These are phyloP conservation scores for Septoria linicola DNA, from an alignment of 2,329 filamentous ascomycete species.

Conservation along the genomic window DNA sequence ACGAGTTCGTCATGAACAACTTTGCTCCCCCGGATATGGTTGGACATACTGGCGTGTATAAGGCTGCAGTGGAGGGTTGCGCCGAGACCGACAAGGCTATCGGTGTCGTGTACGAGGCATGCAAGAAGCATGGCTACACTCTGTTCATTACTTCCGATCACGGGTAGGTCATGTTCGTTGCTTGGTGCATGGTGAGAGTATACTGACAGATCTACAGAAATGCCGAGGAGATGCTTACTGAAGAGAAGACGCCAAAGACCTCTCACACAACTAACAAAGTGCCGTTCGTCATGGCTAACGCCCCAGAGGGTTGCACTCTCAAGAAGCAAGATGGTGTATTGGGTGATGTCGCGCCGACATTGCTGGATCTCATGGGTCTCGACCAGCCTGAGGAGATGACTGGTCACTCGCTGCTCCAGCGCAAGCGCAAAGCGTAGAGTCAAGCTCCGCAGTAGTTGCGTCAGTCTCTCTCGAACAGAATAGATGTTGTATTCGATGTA, in stretches of 20 bases:
- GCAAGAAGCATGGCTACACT: slow-evolving; percentile 88
- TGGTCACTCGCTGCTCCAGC: slow-evolving; percentile 77
- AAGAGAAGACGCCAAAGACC: slow-evolving; percentile 94
- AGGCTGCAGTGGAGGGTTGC: slow-evolving; percentile 83
- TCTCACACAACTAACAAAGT: slow-evolving; percentile 98
- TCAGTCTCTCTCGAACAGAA: no score
- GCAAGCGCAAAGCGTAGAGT: slow-evolving; percentile 42
- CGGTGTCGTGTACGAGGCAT: slow-evolving; percentile 85
- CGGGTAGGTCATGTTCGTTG: slow-evolving; percentile 40
- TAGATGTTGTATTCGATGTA: no score
- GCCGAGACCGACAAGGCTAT: slow-evolving; percentile 91
- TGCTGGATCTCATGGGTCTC: slow-evolving; percentile 87
- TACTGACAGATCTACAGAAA: slow-evolving; percentile 55
- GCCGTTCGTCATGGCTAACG: slow-evolving; percentile 97
- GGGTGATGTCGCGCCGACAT: slow-evolving; percentile 93
- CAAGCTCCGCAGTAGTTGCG: background rate
- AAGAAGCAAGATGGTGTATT: slow-evolving; percentile 85
- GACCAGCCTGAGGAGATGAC: slow-evolving; percentile 91
- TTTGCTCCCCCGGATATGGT: slow-evolving; percentile 99
- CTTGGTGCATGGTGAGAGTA: background rate
- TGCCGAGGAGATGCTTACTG: slow-evolving; percentile 97
- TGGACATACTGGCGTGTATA: slow-evolving; percentile 95
- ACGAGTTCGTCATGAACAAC: slow-evolving; percentile 99
- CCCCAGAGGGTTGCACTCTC: slow-evolving; percentile 82
- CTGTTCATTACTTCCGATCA: slow-evolving; percentile 97